Base-by-base conservation (phyloP, 208 protist genomes). In the Leishmania aethiopica region DNA sequence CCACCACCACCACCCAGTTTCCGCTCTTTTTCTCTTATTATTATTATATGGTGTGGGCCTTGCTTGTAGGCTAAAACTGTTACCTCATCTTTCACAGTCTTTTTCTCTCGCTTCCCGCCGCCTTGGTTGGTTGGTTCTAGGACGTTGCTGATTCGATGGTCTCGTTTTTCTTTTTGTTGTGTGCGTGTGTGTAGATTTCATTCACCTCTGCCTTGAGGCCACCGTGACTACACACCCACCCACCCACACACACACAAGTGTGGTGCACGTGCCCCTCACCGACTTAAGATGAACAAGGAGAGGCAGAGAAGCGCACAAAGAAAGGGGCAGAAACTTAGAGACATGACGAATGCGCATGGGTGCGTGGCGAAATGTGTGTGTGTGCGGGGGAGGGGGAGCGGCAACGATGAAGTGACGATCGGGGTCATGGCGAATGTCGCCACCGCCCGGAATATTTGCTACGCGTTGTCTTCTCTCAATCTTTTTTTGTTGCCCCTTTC, bases 1-100 rank as follows among this genome's bases (percentile, higher is more conserved):
- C 45, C 6, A 45, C 55, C 55, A 28, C 1, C 25, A 8, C 17
- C 51, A 13, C 51, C 51, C 51, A 55, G 51, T 32, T 62, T n/a
- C 57, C 25, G 35, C 19, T 22, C 42, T 28, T 35, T 32, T n/a
- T 70, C 47, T 78, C 76, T 80, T 62, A 53, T 80, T 81, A 75
- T 57, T 79, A 42, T 57, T 59, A 51, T 51, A 22, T 67, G 13
- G 15, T 40, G 62, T 40, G 62, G 28, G 4, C 32, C n/a, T 67
- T 67, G 62, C 62, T 67, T 37, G 15, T 67, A 67, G 62, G 11
- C n/a, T 40, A 40, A 67, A 67, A 40, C 62, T 67, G 62, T 67
- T 67, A 67, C 62, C 6, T 17, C n/a, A 17, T 40, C 32, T 67
- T 25, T 67, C 62, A 40, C 62, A 40, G 62, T 67, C 62, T 67